A percentile compares a stretch with the other conserved stretches of the same genome.
These are phyloP conservation scores for Sarocladium strictum DNA, from an alignment of 2,329 filamentous ascomycete genomes.

Conservation along the genomic window DNA sequence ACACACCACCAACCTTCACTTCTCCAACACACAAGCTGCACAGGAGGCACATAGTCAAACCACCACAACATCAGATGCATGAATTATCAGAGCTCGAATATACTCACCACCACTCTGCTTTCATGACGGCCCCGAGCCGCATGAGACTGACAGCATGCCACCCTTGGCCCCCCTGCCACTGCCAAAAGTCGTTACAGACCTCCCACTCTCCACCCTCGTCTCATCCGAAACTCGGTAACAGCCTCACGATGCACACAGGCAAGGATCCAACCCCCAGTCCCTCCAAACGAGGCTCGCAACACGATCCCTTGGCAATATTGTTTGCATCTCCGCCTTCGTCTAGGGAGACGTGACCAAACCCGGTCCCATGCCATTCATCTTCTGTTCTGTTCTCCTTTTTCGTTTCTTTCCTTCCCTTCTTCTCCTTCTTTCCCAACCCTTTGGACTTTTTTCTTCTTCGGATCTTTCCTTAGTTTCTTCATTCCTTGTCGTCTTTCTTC, in stretches of 20 bases:
- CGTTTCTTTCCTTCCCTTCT: not conserved
- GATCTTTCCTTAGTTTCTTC: not conserved
- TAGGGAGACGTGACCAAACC: no score
- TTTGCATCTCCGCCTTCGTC: constrained; percentile 2
- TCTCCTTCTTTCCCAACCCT: not conserved
- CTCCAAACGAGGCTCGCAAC: constrained; percentile 2
- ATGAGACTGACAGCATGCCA: constrained; percentile 1
- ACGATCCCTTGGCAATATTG: constrained; percentile 5
- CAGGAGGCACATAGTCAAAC: no score
- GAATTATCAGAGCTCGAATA: no score
- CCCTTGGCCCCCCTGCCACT: not conserved
- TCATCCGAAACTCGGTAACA: constrained; percentile 6
- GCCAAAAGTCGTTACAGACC: not conserved
- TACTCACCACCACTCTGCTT: no score
- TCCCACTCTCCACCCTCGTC: not conserved
- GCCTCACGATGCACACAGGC: not conserved
- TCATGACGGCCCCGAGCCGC: not conserved
- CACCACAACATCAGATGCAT: no score
- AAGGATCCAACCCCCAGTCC: not conserved
- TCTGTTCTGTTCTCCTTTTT: not conserved
- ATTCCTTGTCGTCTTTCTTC: not conserved
- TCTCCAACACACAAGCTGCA: no score
- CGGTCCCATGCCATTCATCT: not conserved
- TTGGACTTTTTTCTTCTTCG: not conserved
- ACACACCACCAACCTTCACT: no score